Percentiles rank a stretch among this genome's conserved stretches.
Conservation (phyloP, 2,329 filamentous ascomycete species). For the Graphiopsis chlorocephala region DNA sequence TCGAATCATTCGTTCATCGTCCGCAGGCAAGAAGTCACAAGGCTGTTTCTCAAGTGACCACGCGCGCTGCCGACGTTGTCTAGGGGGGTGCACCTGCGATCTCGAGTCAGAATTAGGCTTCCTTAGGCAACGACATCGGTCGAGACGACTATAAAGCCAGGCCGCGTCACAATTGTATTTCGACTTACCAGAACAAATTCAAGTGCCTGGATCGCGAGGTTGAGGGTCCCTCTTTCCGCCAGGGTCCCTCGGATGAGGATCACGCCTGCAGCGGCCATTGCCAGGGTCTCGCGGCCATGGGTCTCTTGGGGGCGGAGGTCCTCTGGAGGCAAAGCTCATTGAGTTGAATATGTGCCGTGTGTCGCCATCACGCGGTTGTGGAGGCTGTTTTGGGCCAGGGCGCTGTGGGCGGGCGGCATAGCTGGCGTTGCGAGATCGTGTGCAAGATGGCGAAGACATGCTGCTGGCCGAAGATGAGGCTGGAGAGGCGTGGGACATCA, state of each 20-base stretch:
- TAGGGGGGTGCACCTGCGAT: not conserved
- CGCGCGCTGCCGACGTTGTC: not conserved
- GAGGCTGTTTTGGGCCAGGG: not conserved
- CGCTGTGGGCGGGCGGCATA: not conserved
- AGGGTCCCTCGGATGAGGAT: conserved; percentile 20
- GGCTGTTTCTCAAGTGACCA: not conserved
- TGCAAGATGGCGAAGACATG: not conserved
- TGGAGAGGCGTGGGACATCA: not conserved
- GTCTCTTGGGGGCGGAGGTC: not conserved
- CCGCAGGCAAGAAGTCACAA: not conserved
- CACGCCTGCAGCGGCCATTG: not conserved
- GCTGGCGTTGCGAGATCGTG: not conserved
- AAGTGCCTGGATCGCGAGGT: conserved; percentile 19
- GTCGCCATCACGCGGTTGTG: conserved; percentile 9
- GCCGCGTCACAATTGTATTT: not conserved
- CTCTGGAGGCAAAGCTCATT: not conserved
- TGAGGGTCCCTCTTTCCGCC: conserved; percentile 17
- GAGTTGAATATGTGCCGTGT: not conserved
- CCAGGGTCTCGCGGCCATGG: conserved; percentile 6
- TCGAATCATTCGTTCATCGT: not conserved
- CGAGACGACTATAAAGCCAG: not conserved
- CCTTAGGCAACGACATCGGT: not conserved
- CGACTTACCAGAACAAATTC: not conserved
- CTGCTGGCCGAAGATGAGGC: not conserved
- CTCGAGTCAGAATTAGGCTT: conserved; percentile 4